Evolutionary conservation across 768 basidiomycete species (phyloP).

Genomic region (Phylloporus sp.): DNA sequence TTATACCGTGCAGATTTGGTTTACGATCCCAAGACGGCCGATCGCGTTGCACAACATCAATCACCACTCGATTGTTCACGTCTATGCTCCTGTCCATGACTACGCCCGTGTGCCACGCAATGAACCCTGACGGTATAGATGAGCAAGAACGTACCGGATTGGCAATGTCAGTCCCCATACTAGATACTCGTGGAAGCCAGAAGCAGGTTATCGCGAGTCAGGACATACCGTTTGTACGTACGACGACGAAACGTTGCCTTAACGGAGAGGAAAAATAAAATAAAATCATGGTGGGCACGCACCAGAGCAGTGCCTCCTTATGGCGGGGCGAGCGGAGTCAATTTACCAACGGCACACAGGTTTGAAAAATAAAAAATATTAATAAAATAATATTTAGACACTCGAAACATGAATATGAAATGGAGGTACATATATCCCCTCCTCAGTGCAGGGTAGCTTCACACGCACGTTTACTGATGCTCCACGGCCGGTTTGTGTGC

Average conservation of each 20-base stretch:
- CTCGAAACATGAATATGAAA: constrained; percentile 1
- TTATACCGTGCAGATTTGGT: background rate
- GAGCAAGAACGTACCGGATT: constrained; percentile 1
- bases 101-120: background rate
- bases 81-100: constrained; percentile 1
- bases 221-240: constrained; percentile 4
- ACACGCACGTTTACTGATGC: constrained; percentile 24
- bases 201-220: constrained; percentile 3
- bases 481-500: constrained; percentile 15
- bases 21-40: constrained; percentile 2
- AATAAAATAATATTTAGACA: background rate
- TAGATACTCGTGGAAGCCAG: background rate
- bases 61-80: constrained; percentile 5
- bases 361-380: background rate
- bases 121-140: background rate
- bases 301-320: background rate
- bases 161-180: constrained; percentile 1
- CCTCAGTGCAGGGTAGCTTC: constrained; percentile 18
- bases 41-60: constrained; percentile 8
- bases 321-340: background rate
- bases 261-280: constrained; percentile 1
- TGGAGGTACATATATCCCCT: constrained; percentile 7
- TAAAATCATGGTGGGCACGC: background rate
- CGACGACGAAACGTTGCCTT: constrained; percentile 1
- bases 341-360: background rate